A percentile compares a stretch with the other conserved stretches of the same genome.
These are phyloP conservation scores for Starmerella sp. DNA, from an alignment of 805 yeast species.

Conservation along the genomic window DNA sequence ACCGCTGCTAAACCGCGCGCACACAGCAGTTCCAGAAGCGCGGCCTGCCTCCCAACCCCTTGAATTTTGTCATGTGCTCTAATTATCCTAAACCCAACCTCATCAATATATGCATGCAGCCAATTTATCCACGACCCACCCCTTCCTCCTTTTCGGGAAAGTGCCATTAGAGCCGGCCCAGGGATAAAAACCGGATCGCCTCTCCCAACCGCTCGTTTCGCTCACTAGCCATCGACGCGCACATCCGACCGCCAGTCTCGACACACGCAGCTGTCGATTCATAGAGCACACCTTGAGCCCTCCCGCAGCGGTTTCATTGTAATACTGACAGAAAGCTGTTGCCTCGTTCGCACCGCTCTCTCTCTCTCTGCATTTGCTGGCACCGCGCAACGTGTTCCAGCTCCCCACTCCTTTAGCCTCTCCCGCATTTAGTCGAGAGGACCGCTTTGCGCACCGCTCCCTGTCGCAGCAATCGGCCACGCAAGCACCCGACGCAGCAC, in stretches of 20 bases:
- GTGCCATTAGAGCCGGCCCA: conserved; percentile 7
- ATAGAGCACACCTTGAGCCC: background rate
- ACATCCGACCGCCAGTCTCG: background rate
- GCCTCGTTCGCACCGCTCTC: too few species aligned
- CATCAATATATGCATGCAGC: conserved; percentile 17
- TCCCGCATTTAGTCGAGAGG: background rate
- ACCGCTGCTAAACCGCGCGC: background rate
- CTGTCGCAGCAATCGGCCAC: background rate
- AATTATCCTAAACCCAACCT: conserved; percentile 16
- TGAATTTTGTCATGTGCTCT: conserved; percentile 2
- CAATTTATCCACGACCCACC: conserved; percentile 15
- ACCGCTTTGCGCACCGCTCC: background rate
- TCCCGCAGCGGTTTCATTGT: background rate
- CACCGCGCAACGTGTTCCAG: background rate
- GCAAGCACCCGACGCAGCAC: background rate
- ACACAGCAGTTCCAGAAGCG: background rate
- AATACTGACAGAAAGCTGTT: background rate
- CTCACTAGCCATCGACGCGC: background rate
- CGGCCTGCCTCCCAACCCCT: conserved; percentile 12
- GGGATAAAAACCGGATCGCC: conserved; percentile 6
- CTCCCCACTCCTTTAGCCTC: background rate
- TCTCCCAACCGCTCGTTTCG: background rate
- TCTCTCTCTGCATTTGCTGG: background rate
- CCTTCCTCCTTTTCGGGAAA: conserved; percentile 18
- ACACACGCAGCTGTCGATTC: background rate